Evolutionary conservation across 1,284 basidiomycete genomes (phyloP), one percentile per base, ranked within the genome.

Genomic region (Athelia sp.): DNA sequence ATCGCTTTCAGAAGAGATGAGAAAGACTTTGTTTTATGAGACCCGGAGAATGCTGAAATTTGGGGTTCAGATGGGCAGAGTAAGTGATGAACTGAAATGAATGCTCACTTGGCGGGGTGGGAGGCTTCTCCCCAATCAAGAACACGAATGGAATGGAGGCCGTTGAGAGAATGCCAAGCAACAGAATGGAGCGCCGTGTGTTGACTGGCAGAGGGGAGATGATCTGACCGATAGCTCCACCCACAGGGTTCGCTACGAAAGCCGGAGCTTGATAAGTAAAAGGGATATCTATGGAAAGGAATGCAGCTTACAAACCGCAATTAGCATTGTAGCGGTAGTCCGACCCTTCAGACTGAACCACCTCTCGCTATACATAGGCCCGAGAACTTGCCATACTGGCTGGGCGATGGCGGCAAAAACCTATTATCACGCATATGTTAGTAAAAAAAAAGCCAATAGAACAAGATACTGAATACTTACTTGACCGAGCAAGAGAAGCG

Each of bases 311-410:
- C 72, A 60, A 17, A 76, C 58, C 19, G 73, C 65, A 50, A 75
- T 63, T 23, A 75, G 55, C 72, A 75, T 75, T 0, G 74, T 77
- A 8, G 71, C 73, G 1, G 73, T 75, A 13, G 71, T 75, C 11
- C 75, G 63, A 9, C 68, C 65, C 40, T 68, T 67, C 15, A 75
- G 52, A 48, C 74, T 67, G 50, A 76, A 77, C 75, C 75, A 77
- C 17, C 61, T 62, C 50, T 77, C 71, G 8, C 73, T 75, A 54
- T 71, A 77, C 46, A 67, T 70, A 1, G 74, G 70, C 1, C 67
- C 65, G 22, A 75, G 54, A 29, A 75, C 62, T 53, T 72, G 72
- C 54, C 68, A 74, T 14, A 68, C 62, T 2, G 73, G 66, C 47
- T 73, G 68, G 1, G 70, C 50, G 32, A 70, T 48, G 4, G 64